A percentile compares a stretch with the other conserved stretches of the same genome.
These are phyloP conservation scores for Sutorius eximius DNA, from an alignment of 1,284 basidiomycete species.

Conservation along the genomic window DNA sequence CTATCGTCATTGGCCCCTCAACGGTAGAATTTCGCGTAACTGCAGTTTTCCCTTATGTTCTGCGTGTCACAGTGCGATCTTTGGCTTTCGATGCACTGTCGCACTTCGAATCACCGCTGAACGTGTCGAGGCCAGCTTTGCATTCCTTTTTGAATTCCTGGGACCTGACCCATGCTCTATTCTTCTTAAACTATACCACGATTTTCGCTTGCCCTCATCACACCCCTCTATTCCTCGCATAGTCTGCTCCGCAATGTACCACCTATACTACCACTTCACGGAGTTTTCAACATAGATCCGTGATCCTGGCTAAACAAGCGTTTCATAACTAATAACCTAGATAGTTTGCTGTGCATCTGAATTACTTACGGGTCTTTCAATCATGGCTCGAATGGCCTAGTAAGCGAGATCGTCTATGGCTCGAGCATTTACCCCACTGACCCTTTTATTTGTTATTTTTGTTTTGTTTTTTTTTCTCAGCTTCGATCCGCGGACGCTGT, in stretches of 20 bases:
- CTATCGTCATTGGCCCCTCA: conserved; percentile 63
- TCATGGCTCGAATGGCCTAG: conserved; percentile 13
- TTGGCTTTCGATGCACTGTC: conserved; percentile 10
- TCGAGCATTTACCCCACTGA: conserved; percentile 19
- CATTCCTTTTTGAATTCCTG: conserved; percentile 22
- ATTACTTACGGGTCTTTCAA: conserved; percentile 11
- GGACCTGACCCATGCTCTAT: conserved; percentile 32
- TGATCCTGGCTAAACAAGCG: conserved; percentile 19
- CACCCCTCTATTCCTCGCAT: conserved; percentile 26
- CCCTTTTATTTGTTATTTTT: conserved; percentile 11
- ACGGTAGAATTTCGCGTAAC: conserved; percentile 31
- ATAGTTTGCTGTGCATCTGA: conserved; percentile 21
- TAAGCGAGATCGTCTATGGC: conserved; percentile 24
- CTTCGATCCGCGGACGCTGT: background rate
- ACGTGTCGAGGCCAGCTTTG: conserved; percentile 18
- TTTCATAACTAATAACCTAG: conserved; percentile 28
- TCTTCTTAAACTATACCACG: conserved; percentile 31
- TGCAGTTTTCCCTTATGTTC: conserved; percentile 4
- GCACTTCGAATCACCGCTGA: conserved; percentile 8
- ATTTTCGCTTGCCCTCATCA: conserved; percentile 11
- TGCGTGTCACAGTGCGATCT: conserved; percentile 12
- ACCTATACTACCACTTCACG: conserved; percentile 20
- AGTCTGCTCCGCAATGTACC: conserved; percentile 33
- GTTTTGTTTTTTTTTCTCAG: conserved; percentile 11
- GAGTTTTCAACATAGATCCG: conserved; percentile 31